Conservation (phyloP, 495 filamentous ascomycete genomes). For the Xylaria bambusicola region DNA sequence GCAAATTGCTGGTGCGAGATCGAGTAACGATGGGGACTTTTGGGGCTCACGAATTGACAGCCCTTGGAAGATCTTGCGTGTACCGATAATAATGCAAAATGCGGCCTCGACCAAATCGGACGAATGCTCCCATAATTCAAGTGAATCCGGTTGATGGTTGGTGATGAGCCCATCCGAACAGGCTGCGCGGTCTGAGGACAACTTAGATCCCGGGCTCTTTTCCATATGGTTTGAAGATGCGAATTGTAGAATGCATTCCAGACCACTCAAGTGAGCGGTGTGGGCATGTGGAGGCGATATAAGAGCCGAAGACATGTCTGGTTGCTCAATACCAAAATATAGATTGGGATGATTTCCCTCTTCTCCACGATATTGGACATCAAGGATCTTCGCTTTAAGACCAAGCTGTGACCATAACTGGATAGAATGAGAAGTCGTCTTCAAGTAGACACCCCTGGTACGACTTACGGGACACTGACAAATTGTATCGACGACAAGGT, state of each 20-base stretch:
- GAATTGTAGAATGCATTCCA: slow-evolving; percentile 33
- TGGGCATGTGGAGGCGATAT: slow-evolving; percentile 33
- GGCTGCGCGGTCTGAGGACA: not conserved
- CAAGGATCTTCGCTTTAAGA: slow-evolving; percentile 24
- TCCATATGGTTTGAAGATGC: not conserved
- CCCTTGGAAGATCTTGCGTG: slow-evolving; percentile 4
- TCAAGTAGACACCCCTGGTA: not conserved
- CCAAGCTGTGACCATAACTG: slow-evolving; percentile 30
- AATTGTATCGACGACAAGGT: slow-evolving; percentile 27
- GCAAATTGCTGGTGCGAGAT: slow-evolving; percentile 49
- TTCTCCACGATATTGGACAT: slow-evolving; percentile 24
- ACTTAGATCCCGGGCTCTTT: not conserved
- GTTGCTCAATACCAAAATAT: slow-evolving; percentile 33
- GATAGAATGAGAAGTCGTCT: slow-evolving; percentile 11
- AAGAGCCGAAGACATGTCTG: slow-evolving; percentile 31
- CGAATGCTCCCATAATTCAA: slow-evolving; percentile 25
- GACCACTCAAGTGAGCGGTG: slow-evolving; percentile 34
- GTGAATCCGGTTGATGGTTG: not conserved
- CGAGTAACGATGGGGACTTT: slow-evolving; percentile 35
- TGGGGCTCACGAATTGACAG: slow-evolving; percentile 11
- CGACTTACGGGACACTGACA: slow-evolving; percentile 27
- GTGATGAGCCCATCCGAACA: not conserved
- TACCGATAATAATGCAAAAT: slow-evolving; percentile 28
- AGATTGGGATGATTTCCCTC: slow-evolving; percentile 30
- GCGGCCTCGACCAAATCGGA: slow-evolving; percentile 35